Conservation (phyloP, 2,329 filamentous ascomycete species). For the Colletotrichum coccodes region DNA sequence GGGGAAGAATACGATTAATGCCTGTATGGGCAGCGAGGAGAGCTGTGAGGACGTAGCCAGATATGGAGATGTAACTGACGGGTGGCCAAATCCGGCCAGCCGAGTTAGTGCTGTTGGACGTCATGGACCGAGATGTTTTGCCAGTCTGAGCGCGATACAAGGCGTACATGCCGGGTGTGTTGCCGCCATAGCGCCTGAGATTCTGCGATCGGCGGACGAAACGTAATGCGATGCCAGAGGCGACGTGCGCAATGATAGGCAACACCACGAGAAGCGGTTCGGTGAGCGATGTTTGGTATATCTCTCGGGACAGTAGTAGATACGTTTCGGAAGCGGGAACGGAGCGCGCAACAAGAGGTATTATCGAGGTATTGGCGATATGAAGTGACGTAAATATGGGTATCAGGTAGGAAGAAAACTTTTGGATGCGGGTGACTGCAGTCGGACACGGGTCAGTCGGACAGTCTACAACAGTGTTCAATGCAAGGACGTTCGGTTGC, state of each 20-base stretch:
- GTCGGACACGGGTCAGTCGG: neutral
- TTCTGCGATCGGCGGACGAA: conserved; percentile 79
- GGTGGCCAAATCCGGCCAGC: conserved; percentile 70
- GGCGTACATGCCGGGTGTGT: conserved; percentile 62
- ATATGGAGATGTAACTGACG: conserved; percentile 74
- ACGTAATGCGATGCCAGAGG: conserved; percentile 80
- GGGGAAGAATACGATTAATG: conserved; percentile 80
- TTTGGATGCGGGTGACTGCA: conserved; percentile 80
- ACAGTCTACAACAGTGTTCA: conserved; percentile 28
- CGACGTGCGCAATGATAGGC: conserved; percentile 80
- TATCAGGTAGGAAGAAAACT: conserved; percentile 89
- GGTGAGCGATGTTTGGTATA: conserved; percentile 86
- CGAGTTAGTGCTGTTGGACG: conserved; percentile 37
- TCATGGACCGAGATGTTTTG: conserved; percentile 42
- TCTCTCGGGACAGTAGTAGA: conserved; percentile 88
- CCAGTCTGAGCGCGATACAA: conserved; percentile 45
- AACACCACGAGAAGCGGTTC: conserved; percentile 84
- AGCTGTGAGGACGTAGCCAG: conserved; percentile 77
- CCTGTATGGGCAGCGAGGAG: conserved; percentile 78
- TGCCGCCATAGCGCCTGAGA: conserved; percentile 79
- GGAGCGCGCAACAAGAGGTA: conserved; percentile 79
- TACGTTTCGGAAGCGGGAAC: conserved; percentile 83
- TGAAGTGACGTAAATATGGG: conserved; percentile 81
- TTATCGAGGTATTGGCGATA: conserved; percentile 82
- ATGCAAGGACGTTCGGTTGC: neutral